phyloP scores from a whole-genome alignment of 1,139 yeast species.

The Sugiyamaella paludigena region DNA sequence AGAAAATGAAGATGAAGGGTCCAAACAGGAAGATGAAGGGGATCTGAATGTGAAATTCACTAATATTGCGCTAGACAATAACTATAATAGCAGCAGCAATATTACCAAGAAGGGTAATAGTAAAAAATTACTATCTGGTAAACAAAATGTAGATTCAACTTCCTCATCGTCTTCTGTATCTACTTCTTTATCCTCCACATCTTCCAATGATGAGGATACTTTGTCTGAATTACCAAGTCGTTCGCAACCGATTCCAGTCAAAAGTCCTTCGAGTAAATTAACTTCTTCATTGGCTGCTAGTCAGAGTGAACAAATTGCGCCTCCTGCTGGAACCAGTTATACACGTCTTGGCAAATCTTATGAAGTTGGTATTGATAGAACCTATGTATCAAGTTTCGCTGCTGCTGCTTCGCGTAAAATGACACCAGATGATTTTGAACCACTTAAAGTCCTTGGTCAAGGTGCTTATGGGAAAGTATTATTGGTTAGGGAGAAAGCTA shows the following conservation, averaged over 20 bases:
- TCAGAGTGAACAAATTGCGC: constrained; percentile 30
- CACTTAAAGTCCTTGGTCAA: constrained; percentile 77
- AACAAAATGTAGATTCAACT: too few relatives aligned
- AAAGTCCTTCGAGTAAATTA: constrained; percentile 14
- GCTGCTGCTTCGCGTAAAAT: constrained; percentile 26
- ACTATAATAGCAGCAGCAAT: neutral
- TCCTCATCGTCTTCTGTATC: too few relatives aligned
- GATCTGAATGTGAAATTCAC: constrained; percentile 1
- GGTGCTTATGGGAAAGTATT: constrained; percentile 92
- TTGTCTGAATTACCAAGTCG: constrained; percentile 16
- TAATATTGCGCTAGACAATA: constrained; percentile 1
- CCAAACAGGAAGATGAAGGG: neutral
- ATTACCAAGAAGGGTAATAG: too few relatives aligned
- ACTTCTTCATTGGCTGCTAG: constrained; percentile 15
- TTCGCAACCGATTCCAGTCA: constrained; percentile 20
- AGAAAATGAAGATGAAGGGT: too few relatives aligned
- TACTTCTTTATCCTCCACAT: too few relatives aligned
- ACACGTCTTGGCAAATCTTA: constrained; percentile 48
- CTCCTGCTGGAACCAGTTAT: constrained; percentile 39
- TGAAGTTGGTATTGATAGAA: constrained; percentile 46
- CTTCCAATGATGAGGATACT: constrained; percentile 8
- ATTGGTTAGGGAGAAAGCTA: constrained; percentile 62
- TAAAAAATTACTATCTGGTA: too few relatives aligned
- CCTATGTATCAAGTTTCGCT: constrained; percentile 36
- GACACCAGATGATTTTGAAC: constrained; percentile 61